These are phyloP conservation scores for Alternaria tenuissima DNA, from an alignment of 2,329 filamentous ascomycete genomes.

Conservation along the genomic window DNA sequence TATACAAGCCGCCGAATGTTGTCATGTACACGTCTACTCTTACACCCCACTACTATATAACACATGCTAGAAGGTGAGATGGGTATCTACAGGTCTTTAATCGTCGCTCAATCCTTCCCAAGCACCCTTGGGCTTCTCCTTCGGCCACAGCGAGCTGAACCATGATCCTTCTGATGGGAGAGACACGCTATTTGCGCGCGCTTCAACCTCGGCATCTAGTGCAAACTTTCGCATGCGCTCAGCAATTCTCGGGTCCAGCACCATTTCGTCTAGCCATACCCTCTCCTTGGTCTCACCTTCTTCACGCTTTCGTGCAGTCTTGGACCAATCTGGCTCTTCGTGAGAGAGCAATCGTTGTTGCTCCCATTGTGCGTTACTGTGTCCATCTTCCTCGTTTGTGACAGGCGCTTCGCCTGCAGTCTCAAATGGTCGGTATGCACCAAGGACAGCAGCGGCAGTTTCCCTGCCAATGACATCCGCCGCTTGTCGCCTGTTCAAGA, in stretches of 20 bases:
- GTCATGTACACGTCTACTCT: slow-evolving; percentile 40
- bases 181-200: slow-evolving; percentile 59
- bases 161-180: slow-evolving; percentile 31
- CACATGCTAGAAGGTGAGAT: slow-evolving; percentile 32
- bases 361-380: slow-evolving; percentile 60
- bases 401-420: slow-evolving; percentile 33
- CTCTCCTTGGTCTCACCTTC: slow-evolving; percentile 61
- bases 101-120: slow-evolving; percentile 47
- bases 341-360: slow-evolving; percentile 70
- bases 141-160: slow-evolving; percentile 43
- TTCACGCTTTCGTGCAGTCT: slow-evolving; percentile 70
- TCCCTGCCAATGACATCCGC: slow-evolving; percentile 88
- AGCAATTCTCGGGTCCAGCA: slow-evolving; percentile 78
- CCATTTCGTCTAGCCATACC: slow-evolving; percentile 78
- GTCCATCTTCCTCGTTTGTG: slow-evolving; percentile 41
- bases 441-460: slow-evolving; percentile 84
- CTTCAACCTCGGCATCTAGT: slow-evolving; percentile 73
- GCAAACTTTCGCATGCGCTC: slow-evolving; percentile 83
- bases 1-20: slow-evolving; percentile 26
- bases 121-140: slow-evolving; percentile 42
- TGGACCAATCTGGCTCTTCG: slow-evolving; percentile 86
- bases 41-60: slow-evolving; percentile 35
- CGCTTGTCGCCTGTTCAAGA: slow-evolving; percentile 82
- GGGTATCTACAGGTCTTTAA: slow-evolving; percentile 24
- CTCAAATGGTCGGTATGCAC: slow-evolving; percentile 58